Conservation (phyloP, 495 filamentous ascomycete species). For the Venustampulla echinocandica region DNA sequence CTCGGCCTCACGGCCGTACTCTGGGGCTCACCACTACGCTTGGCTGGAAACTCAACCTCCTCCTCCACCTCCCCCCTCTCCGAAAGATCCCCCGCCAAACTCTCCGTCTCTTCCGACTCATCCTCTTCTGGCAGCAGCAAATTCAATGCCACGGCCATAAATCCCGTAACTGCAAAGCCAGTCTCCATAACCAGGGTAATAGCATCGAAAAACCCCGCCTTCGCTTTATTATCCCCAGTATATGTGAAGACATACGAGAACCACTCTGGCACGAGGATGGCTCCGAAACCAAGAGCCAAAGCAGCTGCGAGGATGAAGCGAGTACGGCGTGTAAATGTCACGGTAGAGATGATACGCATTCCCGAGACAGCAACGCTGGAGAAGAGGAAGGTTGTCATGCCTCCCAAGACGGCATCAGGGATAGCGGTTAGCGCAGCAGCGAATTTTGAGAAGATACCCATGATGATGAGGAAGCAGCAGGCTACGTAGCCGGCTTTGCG, state of each 20-base stretch:
- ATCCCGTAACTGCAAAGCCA: slow-evolving; percentile 63
- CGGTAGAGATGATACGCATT: slow-evolving; percentile 70
- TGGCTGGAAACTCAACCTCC: background rate
- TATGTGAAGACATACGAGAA: slow-evolving; percentile 70
- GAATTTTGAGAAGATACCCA: slow-evolving; percentile 89
- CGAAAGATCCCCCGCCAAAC: slow-evolving; percentile 34
- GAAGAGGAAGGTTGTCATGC: slow-evolving; percentile 93
- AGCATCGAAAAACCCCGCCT: slow-evolving; percentile 75
- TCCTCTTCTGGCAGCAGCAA: slow-evolving; percentile 63
- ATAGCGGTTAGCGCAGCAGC: slow-evolving; percentile 82
- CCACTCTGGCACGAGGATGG: slow-evolving; percentile 73
- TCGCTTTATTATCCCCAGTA: slow-evolving; percentile 55
- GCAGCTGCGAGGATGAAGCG: slow-evolving; percentile 80
- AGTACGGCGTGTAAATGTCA: slow-evolving; percentile 76
- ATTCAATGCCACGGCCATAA: slow-evolving; percentile 66
- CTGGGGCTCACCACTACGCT: too few relatives aligned
- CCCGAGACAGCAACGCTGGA: slow-evolving; percentile 76
- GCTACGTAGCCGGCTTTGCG: slow-evolving; percentile 71
- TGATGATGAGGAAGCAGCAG: slow-evolving; percentile 73
- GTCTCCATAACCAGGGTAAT: slow-evolving; percentile 76
- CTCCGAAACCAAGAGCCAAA: slow-evolving; percentile 68
- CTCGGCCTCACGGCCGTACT: background rate
- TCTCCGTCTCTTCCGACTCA: slow-evolving; percentile 32
- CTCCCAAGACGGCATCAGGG: slow-evolving; percentile 70
- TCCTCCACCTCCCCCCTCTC: slow-evolving; percentile 5